These are phyloP conservation scores for Tricholomella constricta DNA, from an alignment of 768 basidiomycete genomes.

Conservation along the genomic window DNA sequence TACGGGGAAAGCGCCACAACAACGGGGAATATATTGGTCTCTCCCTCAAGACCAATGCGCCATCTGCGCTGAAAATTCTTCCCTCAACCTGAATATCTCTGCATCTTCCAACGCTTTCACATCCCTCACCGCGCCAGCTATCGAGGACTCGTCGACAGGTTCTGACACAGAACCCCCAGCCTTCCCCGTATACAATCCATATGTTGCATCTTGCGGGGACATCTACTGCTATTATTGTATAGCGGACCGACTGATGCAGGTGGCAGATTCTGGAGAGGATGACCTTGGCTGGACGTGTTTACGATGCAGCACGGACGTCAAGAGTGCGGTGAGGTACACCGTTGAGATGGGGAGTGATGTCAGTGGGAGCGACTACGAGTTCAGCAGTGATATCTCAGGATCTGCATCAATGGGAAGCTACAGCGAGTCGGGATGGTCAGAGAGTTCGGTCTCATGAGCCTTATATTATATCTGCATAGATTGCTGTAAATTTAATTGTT, in stretches of 20 bases:
- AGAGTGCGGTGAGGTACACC: slow-evolving; percentile 60
- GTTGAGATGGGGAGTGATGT: slow-evolving; percentile 40
- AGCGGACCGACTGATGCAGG: slow-evolving; percentile 75
- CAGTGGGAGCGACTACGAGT: slow-evolving; percentile 59
- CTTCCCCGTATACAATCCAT: slow-evolving; percentile 78
- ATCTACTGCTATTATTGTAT: slow-evolving; percentile 95
- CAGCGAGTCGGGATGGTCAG: slow-evolving; percentile 47
- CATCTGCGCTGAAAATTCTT: slow-evolving; percentile 82
- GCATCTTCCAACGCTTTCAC: slow-evolving; percentile 55
- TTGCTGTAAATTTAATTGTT: slow-evolving; percentile 1
- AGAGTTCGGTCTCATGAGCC: slow-evolving; percentile 19
- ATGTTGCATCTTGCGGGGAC: slow-evolving; percentile 82
- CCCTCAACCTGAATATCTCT: slow-evolving; percentile 57
- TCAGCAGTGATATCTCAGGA: slow-evolving; percentile 61
- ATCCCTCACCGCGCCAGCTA: slow-evolving; percentile 24
- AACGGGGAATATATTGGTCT: slow-evolving; percentile 64
- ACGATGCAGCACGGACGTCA: slow-evolving; percentile 70
- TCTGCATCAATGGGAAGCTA: slow-evolving; percentile 58
- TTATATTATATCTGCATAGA: not conserved
- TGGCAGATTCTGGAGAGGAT: slow-evolving; percentile 63
- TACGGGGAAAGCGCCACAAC: slow-evolving; percentile 17
- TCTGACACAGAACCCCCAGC: slow-evolving; percentile 47
- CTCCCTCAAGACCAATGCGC: slow-evolving; percentile 82
- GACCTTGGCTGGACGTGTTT: slow-evolving; percentile 78
- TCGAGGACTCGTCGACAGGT: slow-evolving; percentile 21